Base-by-base conservation (phyloP, 768 basidiomycete species). In the Termitomyces titanicus region DNA sequence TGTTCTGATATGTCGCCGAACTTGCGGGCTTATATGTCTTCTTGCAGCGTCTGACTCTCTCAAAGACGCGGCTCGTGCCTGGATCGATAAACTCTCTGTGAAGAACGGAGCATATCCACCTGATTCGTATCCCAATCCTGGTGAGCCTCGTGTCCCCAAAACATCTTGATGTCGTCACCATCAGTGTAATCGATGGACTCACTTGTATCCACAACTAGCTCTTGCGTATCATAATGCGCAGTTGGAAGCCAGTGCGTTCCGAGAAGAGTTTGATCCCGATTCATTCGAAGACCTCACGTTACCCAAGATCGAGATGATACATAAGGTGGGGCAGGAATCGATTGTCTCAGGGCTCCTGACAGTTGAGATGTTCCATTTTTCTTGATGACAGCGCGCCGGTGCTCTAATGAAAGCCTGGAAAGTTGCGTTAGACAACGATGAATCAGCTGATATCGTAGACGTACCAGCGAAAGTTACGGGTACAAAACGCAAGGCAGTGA, bases 191-290 rank as follows among this genome's bases (percentile, higher is more conserved):
- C 43, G 37, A 49, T 51, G 48, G 35, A 25, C 44, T 49, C 54
- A 33, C 12, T 46, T 45, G 38, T 29, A 53, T 61, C 29, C 47
- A 25, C 12, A 54, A 53, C 39, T 62, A 93, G 92, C 90, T 5
- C 80, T 98, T 51, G 87, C 87, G 12, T 93, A 83, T 61, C 92
- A 95, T 66, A 94, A 95, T 68, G 89, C 84, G 18, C 90, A 95
- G 64, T 79, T 98, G 8, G 86, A 97, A 71, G 92, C 96, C 8
- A 86, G 84, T 51, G 97, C 97, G 0, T 95, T 98, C 72, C 85
- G 90, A 49, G 92, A 97, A 65, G 84, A 94, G 55, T 97, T 87
- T 59, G 85, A 96, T 66, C 75, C 80, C 1, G 82, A 84, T 53
- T 72, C 82, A 0, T 92, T 92, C 57, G 86, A 90, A 59, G 96